Evolutionary conservation across 306 rosid genomes (phyloP), one percentile per base, ranked within the genome.

Genomic region (Acacia acuminata): DNA sequence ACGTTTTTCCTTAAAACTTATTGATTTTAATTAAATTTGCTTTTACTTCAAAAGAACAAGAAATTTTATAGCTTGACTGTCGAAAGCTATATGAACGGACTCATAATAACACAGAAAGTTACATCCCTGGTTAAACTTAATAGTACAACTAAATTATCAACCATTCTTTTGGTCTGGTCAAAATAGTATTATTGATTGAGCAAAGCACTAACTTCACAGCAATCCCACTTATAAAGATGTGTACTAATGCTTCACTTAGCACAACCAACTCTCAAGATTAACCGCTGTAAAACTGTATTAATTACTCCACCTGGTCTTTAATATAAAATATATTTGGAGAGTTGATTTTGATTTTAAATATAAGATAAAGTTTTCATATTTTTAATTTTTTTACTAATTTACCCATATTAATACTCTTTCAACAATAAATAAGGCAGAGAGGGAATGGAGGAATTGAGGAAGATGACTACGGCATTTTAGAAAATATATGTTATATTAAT

Each of bases 171-270:
- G 60, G 19, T 53, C 60, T 17, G 4, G 20, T 50, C 20, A 50
- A 48, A 48, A 48, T 14, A 4, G 47, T 60, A 43, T 43, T 53
- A 53, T 71, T 48, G 30, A 77, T 55, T 71, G 43, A 44, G 82
- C 76, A 73, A 65, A 79, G 22, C 42, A 72, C 79, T 14, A 64
- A 83, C 69, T 72, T 75, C 44, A 22, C 20, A 30, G 68, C 20
- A 53, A 50, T 71, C 84, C 40, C 69, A 12, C 4, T 24, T 12
- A 1, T 56, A n/a, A 60, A 60, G 25, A 25, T 61, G 8, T 12
- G 36, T 5, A 9, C 0, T 4, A 61, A 61, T 10, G 67, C 68
- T 71, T 82, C 67, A 42, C 51, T 56, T 56, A 24, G 63, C 42
- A n/a, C 19, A 70, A 40, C 34, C 6, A n/a, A 17, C 40, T 48